Evolutionary conservation across 495 filamentous ascomycete species (phyloP), one percentile per base, ranked within the genome.

Genomic region (Annulohypoxylon nitens): DNA sequence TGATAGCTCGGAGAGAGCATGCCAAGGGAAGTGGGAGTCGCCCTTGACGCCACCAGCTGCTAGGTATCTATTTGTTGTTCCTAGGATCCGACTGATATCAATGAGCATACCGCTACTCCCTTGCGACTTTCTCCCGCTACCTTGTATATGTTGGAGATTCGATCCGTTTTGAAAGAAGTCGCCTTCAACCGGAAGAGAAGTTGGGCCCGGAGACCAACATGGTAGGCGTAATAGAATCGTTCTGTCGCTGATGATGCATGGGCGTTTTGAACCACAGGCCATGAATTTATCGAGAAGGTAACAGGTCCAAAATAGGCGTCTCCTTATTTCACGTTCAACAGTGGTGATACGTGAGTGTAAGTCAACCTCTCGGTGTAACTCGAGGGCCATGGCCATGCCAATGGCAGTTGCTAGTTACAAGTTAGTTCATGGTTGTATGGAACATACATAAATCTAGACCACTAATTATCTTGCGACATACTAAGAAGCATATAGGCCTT

Each of bases 21-120:
- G 93, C 93, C 93, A 97, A 14, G 93, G 93, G 72, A 95, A 95
- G 75, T 95, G 92, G 0, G 92, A 93, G 76, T 97, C 93, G 51
- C 92, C 92, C 78, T 94, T 95, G 59, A 94, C 92, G 25, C 93
- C 93, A 5, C 93, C 93, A 11, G 92, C 91, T 11, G 92, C 91
- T 47, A 95, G 85, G 79, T 97, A 97, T 68, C 90, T 88, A 69
- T 94, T 94, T 0, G 93, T 94, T n/a, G 89, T 89, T 18, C 93
- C 93, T 7, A 97, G 83, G 30, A 95, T 92, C 16, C 92, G 89
- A 16, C 88, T 90, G 65, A 97, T 94, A 75, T 94, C 93, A 72
- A 95, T 93, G 48, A 97, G 84, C 83, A 95, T 87, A 10, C 88
- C 90, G 43, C 85, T 89, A 70, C 90, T 89, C 26, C 91, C 91